Percentiles rank a stretch among this genome's conserved stretches.
Conservation (phyloP, 192 early-diverging fungal genomes). For the Entomortierella parvispora region DNA sequence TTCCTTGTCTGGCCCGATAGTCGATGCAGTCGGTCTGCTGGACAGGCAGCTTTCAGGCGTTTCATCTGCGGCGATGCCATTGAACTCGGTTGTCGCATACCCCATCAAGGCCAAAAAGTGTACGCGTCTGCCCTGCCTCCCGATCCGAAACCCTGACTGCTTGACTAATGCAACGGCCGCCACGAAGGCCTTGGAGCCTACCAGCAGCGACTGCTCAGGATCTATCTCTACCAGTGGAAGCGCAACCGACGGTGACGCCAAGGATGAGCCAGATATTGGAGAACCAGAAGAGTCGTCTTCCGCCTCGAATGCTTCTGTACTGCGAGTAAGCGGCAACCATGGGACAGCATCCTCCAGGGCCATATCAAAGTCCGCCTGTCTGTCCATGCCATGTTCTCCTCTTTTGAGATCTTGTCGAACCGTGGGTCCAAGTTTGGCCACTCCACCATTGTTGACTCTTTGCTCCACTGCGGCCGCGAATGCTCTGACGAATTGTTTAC, state of each 20-base stretch:
- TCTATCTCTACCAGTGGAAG: no score
- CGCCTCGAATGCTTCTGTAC: no score
- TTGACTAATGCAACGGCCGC: background rate
- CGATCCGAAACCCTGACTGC: conserved; percentile 8
- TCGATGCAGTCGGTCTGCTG: background rate
- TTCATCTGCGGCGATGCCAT: background rate
- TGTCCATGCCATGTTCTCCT: conserved; percentile 48
- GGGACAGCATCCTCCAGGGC: background rate
- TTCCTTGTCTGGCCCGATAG: no score
- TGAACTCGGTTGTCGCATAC: background rate
- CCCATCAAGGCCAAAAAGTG: conserved; percentile 31
- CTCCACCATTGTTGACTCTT: conserved; percentile 24
- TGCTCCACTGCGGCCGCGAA: conserved; percentile 13
- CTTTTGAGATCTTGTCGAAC: conserved; percentile 21
- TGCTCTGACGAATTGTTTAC: background rate
- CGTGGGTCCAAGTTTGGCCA: conserved; percentile 6
- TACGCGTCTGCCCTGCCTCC: conserved; percentile 41
- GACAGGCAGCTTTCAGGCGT: background rate
- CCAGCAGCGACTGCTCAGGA: background rate
- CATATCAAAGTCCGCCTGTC: conserved; percentile 25
- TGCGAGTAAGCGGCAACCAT: no score
- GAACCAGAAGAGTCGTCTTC: no score
- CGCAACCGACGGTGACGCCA: no score
- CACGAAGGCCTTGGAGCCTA: background rate
- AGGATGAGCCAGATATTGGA: no score